Percentiles rank a stretch among this genome's conserved stretches.
phyloP scores from a whole-genome alignment of 768 basidiomycete species.

The Trametes cubensis region DNA sequence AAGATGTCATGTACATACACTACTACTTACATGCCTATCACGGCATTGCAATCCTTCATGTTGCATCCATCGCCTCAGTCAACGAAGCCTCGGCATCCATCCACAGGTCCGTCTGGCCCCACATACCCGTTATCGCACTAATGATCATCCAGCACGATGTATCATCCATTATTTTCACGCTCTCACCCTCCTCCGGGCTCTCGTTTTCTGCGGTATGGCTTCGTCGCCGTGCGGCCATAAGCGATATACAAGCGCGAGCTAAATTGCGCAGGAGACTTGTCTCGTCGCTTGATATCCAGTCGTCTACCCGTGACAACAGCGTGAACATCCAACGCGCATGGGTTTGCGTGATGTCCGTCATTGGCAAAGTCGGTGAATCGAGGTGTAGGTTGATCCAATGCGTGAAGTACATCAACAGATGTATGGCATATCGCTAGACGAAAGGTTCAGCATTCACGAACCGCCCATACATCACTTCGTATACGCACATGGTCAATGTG shows the following conservation, averaged over 20 bases:
- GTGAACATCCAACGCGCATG: slow-evolving; percentile 82
- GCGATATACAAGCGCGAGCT: slow-evolving; percentile 63
- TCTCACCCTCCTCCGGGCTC: not conserved
- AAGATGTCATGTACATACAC: not conserved
- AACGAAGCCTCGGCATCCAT: slow-evolving; percentile 67
- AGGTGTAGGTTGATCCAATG: slow-evolving; percentile 76
- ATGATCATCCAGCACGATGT: slow-evolving; percentile 77
- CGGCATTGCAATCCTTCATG: not conserved
- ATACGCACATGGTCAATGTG: slow-evolving; percentile 67
- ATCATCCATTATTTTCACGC: slow-evolving; percentile 36
- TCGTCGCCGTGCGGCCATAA: slow-evolving; percentile 27
- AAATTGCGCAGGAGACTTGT: slow-evolving; percentile 76
- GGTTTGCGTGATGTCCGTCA: slow-evolving; percentile 48
- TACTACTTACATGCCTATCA: not conserved
- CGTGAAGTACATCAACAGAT: slow-evolving; percentile 81
- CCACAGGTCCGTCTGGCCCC: slow-evolving; percentile 86
- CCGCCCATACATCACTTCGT: slow-evolving; percentile 11
- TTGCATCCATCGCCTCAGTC: slow-evolving; percentile 10
- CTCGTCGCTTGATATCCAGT: slow-evolving; percentile 72
- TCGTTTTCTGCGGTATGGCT: slow-evolving; percentile 2
- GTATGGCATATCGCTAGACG: slow-evolving; percentile 64
- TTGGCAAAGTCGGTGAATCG: slow-evolving; percentile 39
- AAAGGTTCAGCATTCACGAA: slow-evolving; percentile 15
- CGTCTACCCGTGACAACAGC: slow-evolving; percentile 70
- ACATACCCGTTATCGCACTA: slow-evolving; percentile 61